phyloP scores from a whole-genome alignment of 768 basidiomycete genomes.

The Agaricus bisporus region DNA sequence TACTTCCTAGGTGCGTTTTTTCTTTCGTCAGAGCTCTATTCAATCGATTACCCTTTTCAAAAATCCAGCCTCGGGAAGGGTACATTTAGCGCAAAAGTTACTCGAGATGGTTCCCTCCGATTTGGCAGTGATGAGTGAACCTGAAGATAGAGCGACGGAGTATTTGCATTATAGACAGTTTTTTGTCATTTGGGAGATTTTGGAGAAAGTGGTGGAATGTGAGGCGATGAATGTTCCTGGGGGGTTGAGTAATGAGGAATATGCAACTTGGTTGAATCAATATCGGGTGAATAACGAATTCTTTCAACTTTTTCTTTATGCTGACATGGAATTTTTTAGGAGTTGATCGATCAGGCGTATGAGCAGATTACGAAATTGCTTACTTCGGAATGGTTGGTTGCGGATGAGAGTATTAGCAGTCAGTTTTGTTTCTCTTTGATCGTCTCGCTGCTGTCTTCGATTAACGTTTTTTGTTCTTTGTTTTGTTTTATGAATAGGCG shows the following conservation, averaged over 20 bases:
- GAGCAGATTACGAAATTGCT: constrained; percentile 65
- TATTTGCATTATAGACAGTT: constrained; percentile 78
- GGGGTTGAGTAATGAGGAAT: constrained; percentile 53
- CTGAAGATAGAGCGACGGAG: constrained; percentile 68
- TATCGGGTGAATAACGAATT: constrained; percentile 44
- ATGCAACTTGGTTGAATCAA: constrained; percentile 54
- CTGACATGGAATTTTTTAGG: constrained; percentile 23
- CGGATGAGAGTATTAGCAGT: constrained; percentile 44
- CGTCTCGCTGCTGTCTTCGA: background rate
- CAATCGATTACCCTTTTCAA: background rate
- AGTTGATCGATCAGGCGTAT: constrained; percentile 55
- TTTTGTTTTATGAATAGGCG: constrained; percentile 24
- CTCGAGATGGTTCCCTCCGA: constrained; percentile 59
- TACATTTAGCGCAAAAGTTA: constrained; percentile 58
- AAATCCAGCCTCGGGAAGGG: constrained; percentile 59
- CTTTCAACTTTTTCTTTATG: background rate
- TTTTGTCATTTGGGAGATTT: constrained; percentile 66
- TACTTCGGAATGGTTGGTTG: constrained; percentile 72
- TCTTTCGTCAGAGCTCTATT: background rate
- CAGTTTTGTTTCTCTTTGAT: constrained; percentile 12
- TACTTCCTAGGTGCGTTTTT: constrained; percentile 77
- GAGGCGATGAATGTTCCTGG: constrained; percentile 47
- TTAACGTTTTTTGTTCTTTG: background rate
- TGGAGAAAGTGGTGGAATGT: constrained; percentile 56
- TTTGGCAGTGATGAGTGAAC: constrained; percentile 53